Conservation (phyloP, 768 basidiomycete genomes). For the Coprinopsis marcescibilis region DNA sequence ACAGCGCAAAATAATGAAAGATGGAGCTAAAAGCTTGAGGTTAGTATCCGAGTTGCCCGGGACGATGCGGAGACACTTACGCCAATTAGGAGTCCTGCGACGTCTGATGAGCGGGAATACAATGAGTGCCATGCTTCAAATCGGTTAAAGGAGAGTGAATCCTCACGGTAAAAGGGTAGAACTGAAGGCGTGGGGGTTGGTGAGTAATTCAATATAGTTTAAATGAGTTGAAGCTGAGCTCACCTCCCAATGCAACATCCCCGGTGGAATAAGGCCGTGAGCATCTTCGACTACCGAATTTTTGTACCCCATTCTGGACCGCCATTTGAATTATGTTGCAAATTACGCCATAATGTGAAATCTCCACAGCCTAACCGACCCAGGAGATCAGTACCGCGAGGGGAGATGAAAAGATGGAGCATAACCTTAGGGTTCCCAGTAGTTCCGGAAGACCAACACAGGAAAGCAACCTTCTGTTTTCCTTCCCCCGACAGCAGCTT, state of each 20-base stretch:
- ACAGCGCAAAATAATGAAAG: constrained; percentile 50
- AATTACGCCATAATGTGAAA: constrained; percentile 50
- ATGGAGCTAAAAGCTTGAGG: constrained; percentile 38
- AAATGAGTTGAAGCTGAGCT: constrained; percentile 6
- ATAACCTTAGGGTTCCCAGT: constrained; percentile 60
- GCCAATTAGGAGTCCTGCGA: constrained; percentile 47
- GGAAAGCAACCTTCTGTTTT: constrained; percentile 52
- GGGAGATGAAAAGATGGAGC: constrained; percentile 3
- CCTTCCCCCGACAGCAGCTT: constrained; percentile 39
- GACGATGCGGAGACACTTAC: constrained; percentile 24
- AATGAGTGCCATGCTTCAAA: neutral
- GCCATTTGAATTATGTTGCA: constrained; percentile 50
- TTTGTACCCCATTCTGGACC: constrained; percentile 29
- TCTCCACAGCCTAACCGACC: constrained; percentile 38
- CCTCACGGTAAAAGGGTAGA: constrained; percentile 40
- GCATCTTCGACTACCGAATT: constrained; percentile 13
- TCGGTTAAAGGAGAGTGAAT: constrained; percentile 10
- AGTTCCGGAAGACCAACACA: constrained; percentile 65
- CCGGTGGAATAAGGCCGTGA: constrained; percentile 39
- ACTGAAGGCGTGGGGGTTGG: constrained; percentile 17
- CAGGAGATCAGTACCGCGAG: neutral
- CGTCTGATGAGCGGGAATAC: constrained; percentile 16
- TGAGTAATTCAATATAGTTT: neutral
- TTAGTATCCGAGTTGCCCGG: constrained; percentile 11
- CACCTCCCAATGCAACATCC: constrained; percentile 39